These are phyloP conservation scores for Eucalyptus decipiens DNA, from an alignment of 345 rosid species.

Conservation along the genomic window DNA sequence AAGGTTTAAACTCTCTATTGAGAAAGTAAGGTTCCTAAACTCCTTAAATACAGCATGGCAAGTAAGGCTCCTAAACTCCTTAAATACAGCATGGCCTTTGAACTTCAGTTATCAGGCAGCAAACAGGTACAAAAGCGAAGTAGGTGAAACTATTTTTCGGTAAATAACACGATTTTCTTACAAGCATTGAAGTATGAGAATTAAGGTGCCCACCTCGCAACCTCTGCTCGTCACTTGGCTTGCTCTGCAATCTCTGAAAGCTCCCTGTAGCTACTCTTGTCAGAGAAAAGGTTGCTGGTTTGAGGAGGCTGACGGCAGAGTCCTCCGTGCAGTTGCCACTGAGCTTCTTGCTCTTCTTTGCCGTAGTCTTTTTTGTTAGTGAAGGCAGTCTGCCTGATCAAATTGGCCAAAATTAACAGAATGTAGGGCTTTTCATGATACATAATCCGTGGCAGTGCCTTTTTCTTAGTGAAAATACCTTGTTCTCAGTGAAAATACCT, in stretches of 20 bases:
- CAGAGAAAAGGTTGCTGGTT: background rate
- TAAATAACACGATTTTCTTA: background rate
- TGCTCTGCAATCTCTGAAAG: background rate
- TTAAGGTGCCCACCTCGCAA: background rate
- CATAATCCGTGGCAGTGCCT: background rate
- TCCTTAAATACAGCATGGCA: background rate
- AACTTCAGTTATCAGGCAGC: background rate
- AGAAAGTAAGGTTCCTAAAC: background rate
- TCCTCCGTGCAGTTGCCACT: background rate
- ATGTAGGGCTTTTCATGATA: background rate
- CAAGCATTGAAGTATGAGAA: background rate
- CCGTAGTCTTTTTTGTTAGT: too few species aligned
- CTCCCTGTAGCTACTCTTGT: background rate
- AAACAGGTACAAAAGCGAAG: background rate
- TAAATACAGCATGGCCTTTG: background rate
- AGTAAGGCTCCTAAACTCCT: background rate
- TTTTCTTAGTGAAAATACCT: conserved; percentile 13
- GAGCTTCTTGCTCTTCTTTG: too few species aligned
- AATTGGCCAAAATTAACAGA: background rate
- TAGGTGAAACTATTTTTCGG: background rate
- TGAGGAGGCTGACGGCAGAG: background rate
- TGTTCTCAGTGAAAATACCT: conserved; percentile 51
- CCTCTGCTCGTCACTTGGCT: background rate
- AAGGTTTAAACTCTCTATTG: background rate
- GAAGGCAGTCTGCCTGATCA: background rate